Evolutionary conservation across 306 rosid genomes (phyloP), one percentile per base, ranked within the genome.

Genomic region (Phaseolus lunatus): DNA sequence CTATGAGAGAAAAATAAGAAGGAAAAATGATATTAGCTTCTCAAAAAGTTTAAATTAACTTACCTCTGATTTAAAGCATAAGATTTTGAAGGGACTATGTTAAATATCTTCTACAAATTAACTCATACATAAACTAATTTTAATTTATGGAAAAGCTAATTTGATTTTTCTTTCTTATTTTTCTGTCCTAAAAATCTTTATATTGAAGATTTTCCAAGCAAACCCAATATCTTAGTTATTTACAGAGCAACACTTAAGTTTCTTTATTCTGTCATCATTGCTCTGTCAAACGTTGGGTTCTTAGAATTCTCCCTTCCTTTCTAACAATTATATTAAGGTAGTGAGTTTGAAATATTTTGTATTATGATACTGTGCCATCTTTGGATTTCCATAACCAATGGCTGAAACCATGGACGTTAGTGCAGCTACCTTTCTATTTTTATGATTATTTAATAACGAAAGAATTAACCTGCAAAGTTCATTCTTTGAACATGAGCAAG

Each of bases 351-450:
- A 48, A 37, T 33, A 39, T 52, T 49, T 52, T 45, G 43, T 47
- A 6, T 13, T 37, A 37, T 39, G 54, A 22, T 48, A 5, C 2
- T 53, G 77, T 35, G 4, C 16, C 23, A 7, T 72, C 9, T 54
- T 20, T 72, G 77, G 62, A 29, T 49, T 45, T 44, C 41, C 39
- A 54, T 54, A 54, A 10, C 31, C 29, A 20, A n/a, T 47, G 27
- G 29, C 45, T 70, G 27, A 37, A 54, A 54, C 67, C 52, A 14
- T 14, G 77, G 53, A 14, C 2, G 24, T 37, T 54, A 8, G 39
- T 37, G 67, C 8, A 67, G 77, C 39, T 54, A 24, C 53, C 65
- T 33, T 72, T 35, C 48, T 72, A 53, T 35, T 53, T 49, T 19
- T 8, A 18, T 15, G 20, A 13, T 52, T 37, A 7, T 71, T 33